Conservation (phyloP, 768 basidiomycete genomes). For the Mycena belliarum region DNA sequence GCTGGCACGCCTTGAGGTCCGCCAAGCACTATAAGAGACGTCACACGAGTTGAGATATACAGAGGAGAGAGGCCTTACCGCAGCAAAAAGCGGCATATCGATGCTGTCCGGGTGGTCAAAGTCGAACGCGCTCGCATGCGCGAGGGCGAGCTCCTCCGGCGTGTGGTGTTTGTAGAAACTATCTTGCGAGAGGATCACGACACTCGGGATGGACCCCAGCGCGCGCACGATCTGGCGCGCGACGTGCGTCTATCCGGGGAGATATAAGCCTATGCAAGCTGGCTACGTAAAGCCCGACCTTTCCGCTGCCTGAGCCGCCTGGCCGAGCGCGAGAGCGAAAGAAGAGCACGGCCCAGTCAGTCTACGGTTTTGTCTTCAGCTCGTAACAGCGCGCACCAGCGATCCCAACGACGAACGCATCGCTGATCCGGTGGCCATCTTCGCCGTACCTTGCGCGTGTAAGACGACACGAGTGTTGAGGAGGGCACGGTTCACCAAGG, state of each 20-base stretch:
- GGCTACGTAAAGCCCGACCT: constrained; percentile 46
- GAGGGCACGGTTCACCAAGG: constrained; percentile 62
- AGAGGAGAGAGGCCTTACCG: constrained; percentile 42
- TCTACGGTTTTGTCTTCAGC: neutral
- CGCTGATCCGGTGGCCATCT: constrained; percentile 65
- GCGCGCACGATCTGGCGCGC: constrained; percentile 79
- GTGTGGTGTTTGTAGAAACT: constrained; percentile 89
- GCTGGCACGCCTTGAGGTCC: constrained; percentile 83
- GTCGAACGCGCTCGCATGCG: constrained; percentile 78
- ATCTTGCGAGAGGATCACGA: constrained; percentile 90
- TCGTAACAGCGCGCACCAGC: constrained; percentile 54
- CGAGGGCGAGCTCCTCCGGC: constrained; percentile 78
- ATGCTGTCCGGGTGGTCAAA: constrained; percentile 94
- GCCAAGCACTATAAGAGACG: constrained; percentile 62
- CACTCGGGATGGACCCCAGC: constrained; percentile 79
- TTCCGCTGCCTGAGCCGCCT: constrained; percentile 89
- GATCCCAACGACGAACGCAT: constrained; percentile 84
- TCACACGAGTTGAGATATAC: neutral
- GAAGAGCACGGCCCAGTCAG: neutral
- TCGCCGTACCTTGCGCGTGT: constrained; percentile 65
- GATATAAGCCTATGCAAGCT: neutral
- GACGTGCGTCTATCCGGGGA: constrained; percentile 70
- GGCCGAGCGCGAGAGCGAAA: neutral
- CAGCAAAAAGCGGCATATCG: constrained; percentile 84
- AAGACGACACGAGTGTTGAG: constrained; percentile 3